Evolutionary conservation across 2,329 filamentous ascomycete species (phyloP).

Genomic region (Fusarium avenaceum): DNA sequence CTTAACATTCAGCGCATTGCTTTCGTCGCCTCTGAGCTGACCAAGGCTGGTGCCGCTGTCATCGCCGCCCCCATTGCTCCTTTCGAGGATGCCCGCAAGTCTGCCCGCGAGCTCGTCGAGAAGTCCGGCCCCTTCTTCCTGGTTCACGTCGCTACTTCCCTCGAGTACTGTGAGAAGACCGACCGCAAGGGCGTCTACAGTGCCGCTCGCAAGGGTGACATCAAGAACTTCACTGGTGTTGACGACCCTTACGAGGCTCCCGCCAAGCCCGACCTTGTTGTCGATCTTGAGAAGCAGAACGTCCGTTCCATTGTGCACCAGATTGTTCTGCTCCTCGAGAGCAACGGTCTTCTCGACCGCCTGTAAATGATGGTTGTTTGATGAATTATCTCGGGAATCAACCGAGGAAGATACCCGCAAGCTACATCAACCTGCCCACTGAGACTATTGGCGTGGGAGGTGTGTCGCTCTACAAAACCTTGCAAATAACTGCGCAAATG

Average conservation of each 20-base stretch:
- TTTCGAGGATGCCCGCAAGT: slow-evolving; percentile 81
- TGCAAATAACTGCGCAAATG: slow-evolving; percentile 35
- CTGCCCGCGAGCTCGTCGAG: slow-evolving; percentile 87
- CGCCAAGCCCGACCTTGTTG: slow-evolving; percentile 82
- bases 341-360: slow-evolving; percentile 85
- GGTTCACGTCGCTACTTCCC: slow-evolving; percentile 91
- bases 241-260: slow-evolving; percentile 96
- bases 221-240: slow-evolving; percentile 98
- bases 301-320: slow-evolving; percentile 96
- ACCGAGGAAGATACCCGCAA: slow-evolving; percentile 41
- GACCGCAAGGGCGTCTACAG: slow-evolving; percentile 93
- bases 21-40: slow-evolving; percentile 95
- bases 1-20: slow-evolving; percentile 96
- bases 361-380: slow-evolving; percentile 56
- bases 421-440: slow-evolving; percentile 14
- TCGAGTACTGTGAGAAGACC: slow-evolving; percentile 94
- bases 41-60: slow-evolving; percentile 90
- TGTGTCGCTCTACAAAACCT: slow-evolving; percentile 34
- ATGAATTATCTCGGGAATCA: slow-evolving; percentile 22
- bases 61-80: slow-evolving; percentile 97
- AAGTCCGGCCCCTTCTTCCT: slow-evolving; percentile 94
- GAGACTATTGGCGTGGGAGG: slow-evolving; percentile 14
- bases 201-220: slow-evolving; percentile 86
- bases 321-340: slow-evolving; percentile 93
- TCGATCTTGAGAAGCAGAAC: slow-evolving; percentile 87